Conservation (phyloP, 2,329 filamentous ascomycete genomes). For the Gnomoniopsis smithogilvyi region DNA sequence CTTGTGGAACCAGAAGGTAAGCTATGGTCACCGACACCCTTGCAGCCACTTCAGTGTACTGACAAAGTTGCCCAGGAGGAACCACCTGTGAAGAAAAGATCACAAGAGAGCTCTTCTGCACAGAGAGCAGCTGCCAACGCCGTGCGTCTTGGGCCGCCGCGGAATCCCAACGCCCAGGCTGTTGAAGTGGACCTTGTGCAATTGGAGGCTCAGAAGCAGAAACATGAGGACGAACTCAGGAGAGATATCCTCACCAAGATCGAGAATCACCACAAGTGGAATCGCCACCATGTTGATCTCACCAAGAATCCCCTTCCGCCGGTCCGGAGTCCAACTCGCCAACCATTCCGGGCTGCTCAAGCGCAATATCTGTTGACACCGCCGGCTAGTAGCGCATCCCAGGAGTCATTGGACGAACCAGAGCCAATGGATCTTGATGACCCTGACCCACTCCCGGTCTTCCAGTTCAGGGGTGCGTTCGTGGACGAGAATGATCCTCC, state of each 20-base stretch:
- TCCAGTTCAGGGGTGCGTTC: conserved; percentile 44
- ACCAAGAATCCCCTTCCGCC: conserved; percentile 84
- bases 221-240: conserved; percentile 78
- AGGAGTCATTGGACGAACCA: conserved; percentile 40
- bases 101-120: conserved; percentile 55
- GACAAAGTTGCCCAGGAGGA: conserved; percentile 10
- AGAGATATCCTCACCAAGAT: conserved; percentile 84
- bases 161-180: conserved; percentile 49
- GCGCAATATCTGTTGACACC: conserved; percentile 68
- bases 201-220: conserved; percentile 72
- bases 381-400: conserved; percentile 50
- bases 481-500: conserved; percentile 36
- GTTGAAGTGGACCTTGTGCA: conserved; percentile 76
- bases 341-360: conserved; percentile 68
- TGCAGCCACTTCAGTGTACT: background rate
- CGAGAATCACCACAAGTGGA: conserved; percentile 87
- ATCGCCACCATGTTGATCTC: conserved; percentile 82
- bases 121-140: conserved; percentile 43
- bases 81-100: conserved; percentile 3
- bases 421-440: conserved; percentile 52
- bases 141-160: conserved; percentile 26
- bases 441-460: conserved; percentile 32
- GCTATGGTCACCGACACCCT: conserved; percentile 23
- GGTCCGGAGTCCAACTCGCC: conserved; percentile 60
- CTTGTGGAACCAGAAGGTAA: conserved; percentile 88